Base-by-base conservation (phyloP, 306 rosid species). In the Crotalaria pallida region DNA sequence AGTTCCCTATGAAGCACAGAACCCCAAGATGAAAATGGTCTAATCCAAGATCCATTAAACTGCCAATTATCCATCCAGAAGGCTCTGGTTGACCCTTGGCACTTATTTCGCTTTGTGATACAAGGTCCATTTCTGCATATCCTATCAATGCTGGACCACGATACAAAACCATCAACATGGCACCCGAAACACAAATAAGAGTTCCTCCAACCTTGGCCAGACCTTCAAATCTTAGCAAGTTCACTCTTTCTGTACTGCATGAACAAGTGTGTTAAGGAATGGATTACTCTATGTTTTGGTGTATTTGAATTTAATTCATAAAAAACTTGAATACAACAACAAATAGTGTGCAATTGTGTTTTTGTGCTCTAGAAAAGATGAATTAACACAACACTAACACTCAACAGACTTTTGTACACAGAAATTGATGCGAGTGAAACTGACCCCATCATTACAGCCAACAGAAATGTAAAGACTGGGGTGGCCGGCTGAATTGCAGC, bases 31-130 rank as follows among this genome's bases (percentile, higher is more conserved):
- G 98, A 79, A 94, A 94, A 74, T 94, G 79, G 68, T 90, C 95
- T 2, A 94, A 53, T 52, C 98, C 98, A 61, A 81, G 82, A 61
- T 84, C 87, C 78, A 65, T 67, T 67, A 90, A 87, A 80, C 84
- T 76, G 19, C 89, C 61, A 81, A 88, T 70, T 50, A 94, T 77
- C 98, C 95, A 90, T 80, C 97, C 96, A 71, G 81, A 71, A 52
- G 97, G 97, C 83, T 94, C 98, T 17, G 96, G 98, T 82, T 94
- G 98, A 69, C 97, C 89, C 81, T 73, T 87, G 17, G 90, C 98
- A 78, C 83, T 88, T 81, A 88, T 87, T 84, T 90, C 97, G 56
- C 53, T 87, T 1, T 84, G 94, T 31, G 79, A 70, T 65, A 73
- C 10, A 41, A 79, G 68, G 74, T 90, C 98, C 23, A 53, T 53